Base-by-base conservation (phyloP, 208 protist genomes). In the Jaenimonas drosophilae region DNA sequence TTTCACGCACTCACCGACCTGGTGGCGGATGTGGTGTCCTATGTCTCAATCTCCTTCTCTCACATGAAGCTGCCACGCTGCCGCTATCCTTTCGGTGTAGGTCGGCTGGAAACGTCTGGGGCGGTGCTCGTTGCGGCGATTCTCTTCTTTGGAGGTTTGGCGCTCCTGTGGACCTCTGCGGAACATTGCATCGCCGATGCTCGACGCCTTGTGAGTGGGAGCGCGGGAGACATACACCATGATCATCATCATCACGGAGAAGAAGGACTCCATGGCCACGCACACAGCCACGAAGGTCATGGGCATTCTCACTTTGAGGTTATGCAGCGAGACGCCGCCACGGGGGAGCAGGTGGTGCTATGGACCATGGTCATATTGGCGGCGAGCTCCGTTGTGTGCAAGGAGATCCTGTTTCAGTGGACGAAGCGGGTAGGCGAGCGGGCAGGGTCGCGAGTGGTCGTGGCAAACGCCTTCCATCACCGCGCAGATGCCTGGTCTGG, bases 401-500 rank as follows among this genome's bases (percentile, higher is more conserved):
- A 93, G 59, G 85, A 93, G 41, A 14, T 83, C 20, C 61, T 93
- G 11, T 93, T 87, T 28, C 85, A 50, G 32, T 93, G 85, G 80
- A 79, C 85, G 0, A 59, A 60, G 9, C 67, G 76, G 1, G 80
- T 93, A 1, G 85, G 85, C 0, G 41, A 68, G 55, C 61, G 53
- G 1, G 85, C 85, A 4, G 72, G 75, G 1, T 93, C 85, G 14
- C 76, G 80, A 0, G 85, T 93, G 34, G 77, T 90, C 2, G 67
- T 93, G 19, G 85, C 85, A 14, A 93, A 93, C 53, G 85, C 85
- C 1, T 93, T 82, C 38, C 85, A 93, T 41, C 85, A 93, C 59
- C 79, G 85, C 16, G 85, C 80, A 0, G 85, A 93, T 54, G 85
- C 85, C 17, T 93, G 85, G 80, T 87, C 71, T 43, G 79, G 75